Base-by-base conservation (phyloP, 1,284 basidiomycete genomes). In the Malassezia arunalokei region DNA sequence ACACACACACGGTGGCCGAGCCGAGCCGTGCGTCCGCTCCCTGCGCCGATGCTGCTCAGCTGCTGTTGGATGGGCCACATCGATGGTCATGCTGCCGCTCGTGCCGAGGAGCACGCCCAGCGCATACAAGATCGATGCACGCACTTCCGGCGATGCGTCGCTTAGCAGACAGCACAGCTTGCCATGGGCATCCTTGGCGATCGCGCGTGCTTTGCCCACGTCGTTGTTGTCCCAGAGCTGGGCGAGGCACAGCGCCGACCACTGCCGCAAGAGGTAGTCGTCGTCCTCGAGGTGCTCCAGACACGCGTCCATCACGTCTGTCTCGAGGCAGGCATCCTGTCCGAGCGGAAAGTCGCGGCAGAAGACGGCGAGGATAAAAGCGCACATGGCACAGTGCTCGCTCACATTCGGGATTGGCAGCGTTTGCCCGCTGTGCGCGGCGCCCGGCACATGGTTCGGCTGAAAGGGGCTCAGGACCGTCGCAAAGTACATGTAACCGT, bases 321-420 rank as follows among this genome's bases (percentile, higher is more conserved):
- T 86, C 52, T 81, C 79, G 74, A 86, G 81, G 71, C 88, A 92
- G 0, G 87, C 88, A 48, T 81, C 80, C 74, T 98, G 91, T 1
- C 90, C 92, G 0, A 80, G 80, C 6, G 82, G 80, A 72, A 85
- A 91, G 64, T 91, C 89, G 20, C 92, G 83, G 50, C 86, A 85
- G 55, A 95, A 83, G 28, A 90, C 84, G n/a, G 86, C 81, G 20
- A 98, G 82, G 63, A 96, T 91, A 76, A 96, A 98, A 0, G 90
- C 88, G 70, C 91, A 98, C 92, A 98, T 98, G 0, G 92, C 92
- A 55, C 90, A 87, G 74, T 98, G 91, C 74, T 98, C 92, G 12
- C 87, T 87, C 45, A 84, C 83, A 74, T 98, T 96, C 0, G 90
- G 88, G 28, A 95, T 82, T 24, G 73, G 71, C 20, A 75, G 27